Evolutionary conservation across 2,329 filamentous ascomycete species (phyloP), one percentile per base, ranked within the genome.

Genomic region (Xylaria digitata): DNA sequence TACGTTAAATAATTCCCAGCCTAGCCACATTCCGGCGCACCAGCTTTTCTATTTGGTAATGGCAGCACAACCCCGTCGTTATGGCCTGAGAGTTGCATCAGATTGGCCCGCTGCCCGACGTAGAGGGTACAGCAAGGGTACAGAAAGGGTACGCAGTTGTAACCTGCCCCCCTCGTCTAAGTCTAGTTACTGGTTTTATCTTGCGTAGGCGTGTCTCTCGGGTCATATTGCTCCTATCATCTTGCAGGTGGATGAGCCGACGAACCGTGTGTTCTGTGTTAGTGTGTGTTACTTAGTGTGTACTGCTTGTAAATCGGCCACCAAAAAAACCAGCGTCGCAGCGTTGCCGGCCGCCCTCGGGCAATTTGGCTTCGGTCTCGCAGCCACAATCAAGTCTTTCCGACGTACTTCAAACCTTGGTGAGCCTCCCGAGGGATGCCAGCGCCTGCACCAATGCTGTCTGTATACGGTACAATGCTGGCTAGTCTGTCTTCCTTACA

Each of bases 41-140:
- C 60, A 70, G 75, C 73, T 78, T 82, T 83, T 82, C 78, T 76
- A 82, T 84, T 82, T 83, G 79, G 81, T 84, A 84, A 84, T 84
- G 75, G 75, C 68, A 76, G 75, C 72, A 48, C 54, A 66, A 63
- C 63, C 59, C 45, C 13, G 59, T 61, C 48, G 67, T 63, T 32
- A 63, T 62, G 60, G 66, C 58, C 62, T 65, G 66, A 69, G 73
- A 69, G 65, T 56, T 68, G 58, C 60, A 57, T 49, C 34, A 53
- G 61, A 63, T 59, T 73, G 71, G 71, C 72, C 64, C 40, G 61
- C 67, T 56, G 55, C 67, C 63, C 40, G 63, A 34, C 66, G 63
- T 63, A 57, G 37, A 65, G 46, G 61, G 61, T 62, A 59, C 48
- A 37, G 37, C 30, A 11, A 37, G 37, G 37, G 37, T 40, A 40